Base-by-base conservation (phyloP, 2,329 filamentous ascomycete species). In the Keithomyces neogunnii region DNA sequence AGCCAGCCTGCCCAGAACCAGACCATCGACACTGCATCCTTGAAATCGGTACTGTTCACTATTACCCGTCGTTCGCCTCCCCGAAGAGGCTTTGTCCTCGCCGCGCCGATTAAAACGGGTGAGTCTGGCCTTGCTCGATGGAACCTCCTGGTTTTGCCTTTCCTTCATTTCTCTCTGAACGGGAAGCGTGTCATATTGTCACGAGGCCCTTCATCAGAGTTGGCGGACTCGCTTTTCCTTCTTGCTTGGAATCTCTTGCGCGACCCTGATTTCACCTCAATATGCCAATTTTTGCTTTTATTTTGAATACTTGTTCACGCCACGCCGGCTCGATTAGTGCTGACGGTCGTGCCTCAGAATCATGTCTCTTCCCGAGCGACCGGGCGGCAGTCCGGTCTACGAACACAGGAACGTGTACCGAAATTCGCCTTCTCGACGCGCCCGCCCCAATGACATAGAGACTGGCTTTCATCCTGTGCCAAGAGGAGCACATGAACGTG, bases 381-480 rank as follows among this genome's bases (percentile, higher is more conserved):
- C 86, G 52, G 81, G 82, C 63, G 78, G 78, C 59, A 77, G 74
- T 59, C 77, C 82, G 55, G 75, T 75, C 51, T 78, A 78, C 60
- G 81, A 85, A 59, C 78, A 81, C 54, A 76, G 79, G 61, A 78
- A 73, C 62, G 73, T 80, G 52, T 89, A 88, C 67, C 79, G 85
- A 60, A 82, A 84, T 57, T 85, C 86, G 43, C 78, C 81, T 30
- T 81, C 83, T 50, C 81, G 86, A 61, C 82, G 85, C 59, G 74
- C 72, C 49, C 78, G 78, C 53, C 80, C 82, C 46, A 77, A 78
- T 52, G 88, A 95, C 64, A 73, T 88, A 61, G 89, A 95, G 66
- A 73, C 83, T 38, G 83, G 80, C 51, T 69, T 69, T 47, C 78
- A 77, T 58, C 70, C 67, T 50, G 70, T 73, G 53, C 61, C 58